Conservation (phyloP, 768 basidiomycete genomes). For the Pleurotus tuoliensis region DNA sequence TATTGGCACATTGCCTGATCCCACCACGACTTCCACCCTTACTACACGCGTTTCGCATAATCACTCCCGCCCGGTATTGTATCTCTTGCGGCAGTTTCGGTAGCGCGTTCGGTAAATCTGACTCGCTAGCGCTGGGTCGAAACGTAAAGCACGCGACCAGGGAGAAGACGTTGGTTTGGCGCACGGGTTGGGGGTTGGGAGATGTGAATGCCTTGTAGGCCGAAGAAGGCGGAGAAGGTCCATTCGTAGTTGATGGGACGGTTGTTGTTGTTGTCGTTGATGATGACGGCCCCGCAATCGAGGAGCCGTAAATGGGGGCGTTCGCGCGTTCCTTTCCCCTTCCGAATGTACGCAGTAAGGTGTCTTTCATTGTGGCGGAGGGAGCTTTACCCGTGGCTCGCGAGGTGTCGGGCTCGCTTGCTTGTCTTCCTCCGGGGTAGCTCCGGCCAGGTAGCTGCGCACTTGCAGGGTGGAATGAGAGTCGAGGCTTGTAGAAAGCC, state of each 20-base stretch:
- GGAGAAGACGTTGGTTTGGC: constrained; percentile 91
- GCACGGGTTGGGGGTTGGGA: constrained; percentile 19
- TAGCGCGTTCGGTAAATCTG: constrained; percentile 62
- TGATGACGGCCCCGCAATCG: background rate
- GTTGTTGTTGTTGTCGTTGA: background rate
- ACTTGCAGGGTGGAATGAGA: constrained; percentile 79
- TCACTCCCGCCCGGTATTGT: constrained; percentile 99
- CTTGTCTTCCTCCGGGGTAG: constrained; percentile 9
- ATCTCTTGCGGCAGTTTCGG: constrained; percentile 83
- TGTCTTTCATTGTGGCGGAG: constrained; percentile 9
- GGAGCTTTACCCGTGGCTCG: constrained; percentile 11
- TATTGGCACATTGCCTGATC: no score
- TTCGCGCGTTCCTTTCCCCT: constrained; percentile 37
- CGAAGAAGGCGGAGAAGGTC: constrained; percentile 2
- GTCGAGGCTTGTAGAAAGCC: constrained; percentile 87
- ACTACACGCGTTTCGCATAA: no score
- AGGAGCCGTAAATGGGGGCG: background rate
- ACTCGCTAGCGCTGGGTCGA: constrained; percentile 81
- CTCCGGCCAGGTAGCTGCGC: constrained; percentile 33
- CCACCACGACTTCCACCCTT: no score
- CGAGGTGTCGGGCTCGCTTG: constrained; percentile 3
- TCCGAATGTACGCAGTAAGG: constrained; percentile 44
- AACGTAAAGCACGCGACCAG: constrained; percentile 96
- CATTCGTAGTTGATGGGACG: background rate
- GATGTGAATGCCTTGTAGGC: constrained; percentile 14